These are phyloP conservation scores for Fusarium tupiense DNA, from an alignment of 2,329 filamentous ascomycete genomes.

Conservation along the genomic window DNA sequence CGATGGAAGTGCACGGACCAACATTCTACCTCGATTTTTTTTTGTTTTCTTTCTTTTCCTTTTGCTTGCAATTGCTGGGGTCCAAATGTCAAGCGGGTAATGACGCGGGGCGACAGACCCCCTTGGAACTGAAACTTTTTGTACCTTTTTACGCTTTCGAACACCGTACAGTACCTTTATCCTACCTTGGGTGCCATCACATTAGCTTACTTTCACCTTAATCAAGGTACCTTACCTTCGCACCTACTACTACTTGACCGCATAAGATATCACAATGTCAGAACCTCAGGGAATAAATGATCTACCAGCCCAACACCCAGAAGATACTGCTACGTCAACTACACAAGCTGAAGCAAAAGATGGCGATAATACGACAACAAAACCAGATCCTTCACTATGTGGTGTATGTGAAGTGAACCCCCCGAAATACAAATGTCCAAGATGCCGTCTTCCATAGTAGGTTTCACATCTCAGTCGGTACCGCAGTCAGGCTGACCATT, in stretches of 20 bases:
- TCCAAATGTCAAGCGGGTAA: constrained; percentile 13
- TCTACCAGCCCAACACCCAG: neutral
- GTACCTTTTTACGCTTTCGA: constrained; percentile 3
- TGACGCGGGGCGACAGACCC: constrained; percentile 32
- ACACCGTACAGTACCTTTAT: neutral
- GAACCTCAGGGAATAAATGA: constrained; percentile 6
- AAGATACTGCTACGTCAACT: neutral
- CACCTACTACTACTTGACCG: neutral
- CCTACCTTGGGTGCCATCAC: neutral
- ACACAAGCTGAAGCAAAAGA: neutral
- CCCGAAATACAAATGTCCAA: constrained; percentile 71
- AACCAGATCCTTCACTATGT: constrained; percentile 50
- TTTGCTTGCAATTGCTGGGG: constrained; percentile 1
- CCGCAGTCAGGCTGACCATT: neutral
- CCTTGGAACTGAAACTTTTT: constrained; percentile 7
- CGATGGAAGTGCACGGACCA: constrained; percentile 17
- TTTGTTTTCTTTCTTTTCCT: neutral
- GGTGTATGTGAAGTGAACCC: constrained; percentile 62
- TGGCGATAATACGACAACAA: neutral
- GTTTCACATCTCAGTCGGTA: constrained; percentile 38
- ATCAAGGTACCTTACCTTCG: neutral
- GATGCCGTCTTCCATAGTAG: constrained; percentile 68
- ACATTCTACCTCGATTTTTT: neutral
- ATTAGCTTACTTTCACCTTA: neutral
- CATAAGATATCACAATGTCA: constrained; percentile 21